Percentiles rank a stretch among this genome's conserved stretches.
These are phyloP conservation scores for Dianthus caryophyllus DNA, from an alignment of 148 eudicot species.

Conservation along the genomic window DNA sequence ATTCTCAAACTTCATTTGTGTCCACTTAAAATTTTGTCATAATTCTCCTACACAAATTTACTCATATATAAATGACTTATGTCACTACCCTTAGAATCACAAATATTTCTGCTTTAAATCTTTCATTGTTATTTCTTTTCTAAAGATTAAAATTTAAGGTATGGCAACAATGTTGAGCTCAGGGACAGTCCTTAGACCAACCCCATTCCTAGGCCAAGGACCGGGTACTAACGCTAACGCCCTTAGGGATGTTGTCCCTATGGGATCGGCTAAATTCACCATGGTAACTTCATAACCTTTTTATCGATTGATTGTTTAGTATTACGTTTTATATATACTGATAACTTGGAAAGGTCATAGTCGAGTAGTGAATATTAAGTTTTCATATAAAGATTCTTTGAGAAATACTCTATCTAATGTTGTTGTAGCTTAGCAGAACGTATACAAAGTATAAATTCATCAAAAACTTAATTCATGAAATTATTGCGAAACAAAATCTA, in stretches of 20 bases:
- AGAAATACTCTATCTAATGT: too few species aligned
- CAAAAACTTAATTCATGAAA: too few species aligned
- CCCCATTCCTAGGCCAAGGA: constrained; percentile 76
- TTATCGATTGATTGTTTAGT: too few species aligned
- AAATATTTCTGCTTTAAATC: background rate
- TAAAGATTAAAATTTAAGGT: background rate
- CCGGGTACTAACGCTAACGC: constrained; percentile 47
- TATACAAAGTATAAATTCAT: too few species aligned
- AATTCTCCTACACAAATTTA: constrained; percentile 15
- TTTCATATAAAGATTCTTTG: too few species aligned
- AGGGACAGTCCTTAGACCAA: constrained; percentile 53
- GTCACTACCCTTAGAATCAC: constrained; percentile 14
- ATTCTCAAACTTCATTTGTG: constrained; percentile 20
- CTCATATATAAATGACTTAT: constrained; percentile 15
- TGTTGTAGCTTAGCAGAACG: too few species aligned
- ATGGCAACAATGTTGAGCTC: constrained; percentile 65
- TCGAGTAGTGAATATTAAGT: too few species aligned
- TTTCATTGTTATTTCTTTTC: background rate
- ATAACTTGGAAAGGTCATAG: too few species aligned
- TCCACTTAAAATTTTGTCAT: constrained; percentile 34
- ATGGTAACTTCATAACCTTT: too few species aligned
- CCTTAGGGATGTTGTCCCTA: constrained; percentile 61
- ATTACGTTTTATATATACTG: background rate
- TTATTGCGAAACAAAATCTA: too few species aligned
- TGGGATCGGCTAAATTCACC: constrained; percentile 56